Conservation (phyloP, 192 early-diverging fungal genomes). For the Coemansia sp. region DNA sequence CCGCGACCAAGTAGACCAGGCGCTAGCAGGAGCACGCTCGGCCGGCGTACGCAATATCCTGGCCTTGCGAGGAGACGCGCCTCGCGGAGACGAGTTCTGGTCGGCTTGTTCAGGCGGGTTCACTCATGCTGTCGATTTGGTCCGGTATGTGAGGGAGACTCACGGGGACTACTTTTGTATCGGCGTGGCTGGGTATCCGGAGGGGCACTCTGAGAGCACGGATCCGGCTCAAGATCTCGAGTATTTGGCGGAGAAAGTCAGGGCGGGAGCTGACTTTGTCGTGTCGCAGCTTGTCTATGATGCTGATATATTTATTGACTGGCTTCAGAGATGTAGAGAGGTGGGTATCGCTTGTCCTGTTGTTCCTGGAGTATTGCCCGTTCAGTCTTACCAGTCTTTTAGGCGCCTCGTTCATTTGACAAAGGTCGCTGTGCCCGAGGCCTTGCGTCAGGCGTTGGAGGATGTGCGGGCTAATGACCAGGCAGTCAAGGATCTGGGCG, state of each 20-base stretch:
- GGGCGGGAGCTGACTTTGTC: slow-evolving; percentile 93
- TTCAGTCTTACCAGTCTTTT: slow-evolving; percentile 92
- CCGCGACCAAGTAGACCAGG: slow-evolving; percentile 79
- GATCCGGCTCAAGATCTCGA: slow-evolving; percentile 67
- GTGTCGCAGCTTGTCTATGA: slow-evolving; percentile 98
- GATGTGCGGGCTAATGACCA: slow-evolving; percentile 94
- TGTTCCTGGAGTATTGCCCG: slow-evolving; percentile 93
- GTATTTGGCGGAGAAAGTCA: slow-evolving; percentile 84
- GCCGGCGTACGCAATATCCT: slow-evolving; percentile 93
- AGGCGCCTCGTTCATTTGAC: slow-evolving; percentile 84
- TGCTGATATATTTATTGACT: slow-evolving; percentile 73
- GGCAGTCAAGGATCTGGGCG: slow-evolving; percentile 94
- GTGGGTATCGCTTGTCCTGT: slow-evolving; percentile 80
- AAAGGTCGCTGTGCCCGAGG: slow-evolving; percentile 82
- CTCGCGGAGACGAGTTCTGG: slow-evolving; percentile 82
- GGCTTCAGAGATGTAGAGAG: slow-evolving; percentile 73
- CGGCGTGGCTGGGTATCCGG: slow-evolving; percentile 93
- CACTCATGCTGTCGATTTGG: slow-evolving; percentile 83
- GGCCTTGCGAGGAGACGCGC: slow-evolving; percentile 94
- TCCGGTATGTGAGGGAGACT: slow-evolving; percentile 82
- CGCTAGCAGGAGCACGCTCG: slow-evolving; percentile 79
- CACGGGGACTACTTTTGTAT: slow-evolving; percentile 96
- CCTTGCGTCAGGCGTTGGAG: slow-evolving; percentile 77
- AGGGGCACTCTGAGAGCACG: slow-evolving; percentile 70
- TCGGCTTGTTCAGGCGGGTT: slow-evolving; percentile 72